Evolutionary conservation across 345 rosid species (phyloP).

Genomic region (Hibiscus mutabilis): DNA sequence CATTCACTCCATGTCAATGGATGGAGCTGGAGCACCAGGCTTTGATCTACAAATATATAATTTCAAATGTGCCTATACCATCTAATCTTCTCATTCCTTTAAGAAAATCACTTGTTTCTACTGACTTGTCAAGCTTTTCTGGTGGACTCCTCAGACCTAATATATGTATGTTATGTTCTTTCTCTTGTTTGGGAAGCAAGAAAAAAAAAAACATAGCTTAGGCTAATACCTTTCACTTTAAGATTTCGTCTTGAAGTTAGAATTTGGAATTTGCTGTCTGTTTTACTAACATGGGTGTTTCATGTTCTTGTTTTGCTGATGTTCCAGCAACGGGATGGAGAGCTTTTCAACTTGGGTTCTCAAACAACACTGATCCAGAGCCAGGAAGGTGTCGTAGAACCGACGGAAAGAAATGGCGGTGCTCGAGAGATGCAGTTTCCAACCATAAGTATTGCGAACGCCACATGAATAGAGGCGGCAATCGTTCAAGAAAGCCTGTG

Average conservation of each 20-base stretch:
- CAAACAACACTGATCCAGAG: slow-evolving; percentile 78
- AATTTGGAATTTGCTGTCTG: neutral
- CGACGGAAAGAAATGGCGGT: slow-evolving; percentile 99
- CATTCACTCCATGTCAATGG: slow-evolving; percentile 74
- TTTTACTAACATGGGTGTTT: neutral
- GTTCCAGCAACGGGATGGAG: slow-evolving; percentile 59
- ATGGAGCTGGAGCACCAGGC: slow-evolving; percentile 94
- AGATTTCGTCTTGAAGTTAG: neutral
- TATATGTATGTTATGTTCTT: slow-evolving; percentile 46
- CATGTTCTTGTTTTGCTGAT: neutral
- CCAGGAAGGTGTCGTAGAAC: slow-evolving; percentile 95
- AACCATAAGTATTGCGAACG: slow-evolving; percentile 95
- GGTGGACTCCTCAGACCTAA: slow-evolving; percentile 42
- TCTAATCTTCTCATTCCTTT: slow-evolving; percentile 66
- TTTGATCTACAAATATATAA: slow-evolving; percentile 76
- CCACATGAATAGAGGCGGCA: slow-evolving; percentile 95
- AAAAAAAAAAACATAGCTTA: neutral
- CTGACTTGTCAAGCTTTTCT: slow-evolving; percentile 34
- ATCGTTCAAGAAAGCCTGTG: slow-evolving; percentile 99
- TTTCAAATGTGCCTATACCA: slow-evolving; percentile 75
- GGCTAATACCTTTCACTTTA: neutral
- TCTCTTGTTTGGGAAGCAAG: neutral
- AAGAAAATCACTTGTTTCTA: slow-evolving; percentile 61
- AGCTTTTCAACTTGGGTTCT: slow-evolving; percentile 74
- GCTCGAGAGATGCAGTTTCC: slow-evolving; percentile 88